Percentiles rank a stretch among this genome's conserved stretches.
Conservation (phyloP, 2,329 filamentous ascomycete species). For the Paecilomyces formosus region DNA sequence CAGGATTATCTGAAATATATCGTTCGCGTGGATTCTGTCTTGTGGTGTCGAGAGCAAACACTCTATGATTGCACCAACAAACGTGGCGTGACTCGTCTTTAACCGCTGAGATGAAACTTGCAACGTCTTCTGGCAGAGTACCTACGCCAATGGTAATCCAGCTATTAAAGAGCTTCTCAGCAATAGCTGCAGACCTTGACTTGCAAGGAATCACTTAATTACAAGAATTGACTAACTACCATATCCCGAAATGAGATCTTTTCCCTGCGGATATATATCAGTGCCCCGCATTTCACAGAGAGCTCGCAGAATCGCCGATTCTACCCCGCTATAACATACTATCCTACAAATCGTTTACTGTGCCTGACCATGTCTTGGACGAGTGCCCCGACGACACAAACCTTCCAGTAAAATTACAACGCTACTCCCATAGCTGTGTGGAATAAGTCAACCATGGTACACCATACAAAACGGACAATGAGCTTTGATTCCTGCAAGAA, state of each 20-base stretch:
- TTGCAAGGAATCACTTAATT: background rate
- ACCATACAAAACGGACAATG: background rate
- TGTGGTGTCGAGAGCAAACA: background rate
- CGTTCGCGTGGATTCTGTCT: background rate
- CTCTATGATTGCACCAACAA: background rate
- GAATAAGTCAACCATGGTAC: background rate
- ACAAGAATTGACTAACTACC: background rate
- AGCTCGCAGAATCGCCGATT: background rate
- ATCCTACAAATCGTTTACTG: background rate
- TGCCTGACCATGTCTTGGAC: background rate
- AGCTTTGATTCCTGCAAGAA: background rate
- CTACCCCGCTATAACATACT: background rate
- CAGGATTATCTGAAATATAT: constrained; percentile 9
- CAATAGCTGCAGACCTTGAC: background rate
- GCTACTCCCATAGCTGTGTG: background rate
- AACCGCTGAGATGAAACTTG: background rate
- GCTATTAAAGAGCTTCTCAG: background rate
- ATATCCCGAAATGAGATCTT: background rate
- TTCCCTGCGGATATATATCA: background rate
- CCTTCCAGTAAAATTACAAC: background rate
- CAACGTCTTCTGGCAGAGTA: background rate
- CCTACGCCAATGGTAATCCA: background rate
- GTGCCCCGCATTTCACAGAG: background rate
- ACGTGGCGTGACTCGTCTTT: background rate
- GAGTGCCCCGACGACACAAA: background rate